Evolutionary conservation across 2,329 filamentous ascomycete genomes (phyloP).

Genomic region (Arachnomyces sp.): DNA sequence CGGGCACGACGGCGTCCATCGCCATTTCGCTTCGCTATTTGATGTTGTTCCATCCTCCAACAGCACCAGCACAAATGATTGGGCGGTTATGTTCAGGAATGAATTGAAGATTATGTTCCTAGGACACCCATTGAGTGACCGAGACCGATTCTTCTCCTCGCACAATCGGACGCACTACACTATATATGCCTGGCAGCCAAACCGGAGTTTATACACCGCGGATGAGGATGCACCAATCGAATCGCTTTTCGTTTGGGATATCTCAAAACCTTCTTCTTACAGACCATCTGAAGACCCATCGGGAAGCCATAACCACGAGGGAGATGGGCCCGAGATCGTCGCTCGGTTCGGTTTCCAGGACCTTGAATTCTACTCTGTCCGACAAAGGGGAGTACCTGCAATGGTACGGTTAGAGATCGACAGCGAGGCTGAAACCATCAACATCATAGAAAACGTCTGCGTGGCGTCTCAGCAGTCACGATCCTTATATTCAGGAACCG

Average conservation of each 20-base stretch:
- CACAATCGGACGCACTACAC: constrained; percentile 55
- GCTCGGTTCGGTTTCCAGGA: constrained; percentile 44
- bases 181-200: constrained; percentile 56
- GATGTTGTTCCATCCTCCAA: constrained; percentile 32
- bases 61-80: constrained; percentile 19
- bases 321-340: constrained; percentile 38
- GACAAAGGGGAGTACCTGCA: constrained; percentile 45
- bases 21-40: constrained; percentile 55
- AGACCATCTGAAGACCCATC: constrained; percentile 45
- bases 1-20: constrained; percentile 44
- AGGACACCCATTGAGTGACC: constrained; percentile 47
- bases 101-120: constrained; percentile 57
- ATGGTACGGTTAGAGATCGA: constrained; percentile 48
- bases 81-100: constrained; percentile 45
- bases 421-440: constrained; percentile 39
- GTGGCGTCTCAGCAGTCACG: constrained; percentile 40
- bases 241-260: constrained; percentile 53
- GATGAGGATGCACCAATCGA: constrained; percentile 53
- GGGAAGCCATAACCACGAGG: constrained; percentile 27
- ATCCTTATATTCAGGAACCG: too few relatives aligned
- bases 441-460: constrained; percentile 52
- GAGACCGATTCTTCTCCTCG: constrained; percentile 56
- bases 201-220: constrained; percentile 45
- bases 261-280: constrained; percentile 43
- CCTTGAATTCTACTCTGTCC: constrained; percentile 47